Conservation (phyloP, 257 asterid species). For the Anisodus acutangulus region DNA sequence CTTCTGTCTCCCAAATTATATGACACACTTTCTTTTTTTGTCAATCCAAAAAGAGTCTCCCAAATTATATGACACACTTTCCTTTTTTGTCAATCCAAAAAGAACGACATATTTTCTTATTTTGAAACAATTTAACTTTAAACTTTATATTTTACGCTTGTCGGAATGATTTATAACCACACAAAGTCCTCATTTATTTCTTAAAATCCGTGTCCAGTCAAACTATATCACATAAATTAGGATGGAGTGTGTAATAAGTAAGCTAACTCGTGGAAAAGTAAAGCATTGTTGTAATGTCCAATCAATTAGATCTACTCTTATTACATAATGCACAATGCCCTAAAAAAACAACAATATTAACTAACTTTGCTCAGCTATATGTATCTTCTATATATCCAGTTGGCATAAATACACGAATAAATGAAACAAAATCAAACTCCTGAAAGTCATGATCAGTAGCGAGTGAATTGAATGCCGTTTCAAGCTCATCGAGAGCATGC, state of each 20-base stretch:
- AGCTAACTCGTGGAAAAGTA: not conserved
- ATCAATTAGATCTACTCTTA: not conserved
- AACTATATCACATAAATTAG: no score
- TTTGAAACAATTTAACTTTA: no score
- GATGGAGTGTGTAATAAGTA: constrained; percentile 23
- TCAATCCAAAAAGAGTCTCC: no score
- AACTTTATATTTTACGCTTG: no score
- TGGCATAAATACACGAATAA: not conserved
- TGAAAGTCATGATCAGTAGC: constrained; percentile 67
- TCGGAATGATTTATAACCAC: no score
- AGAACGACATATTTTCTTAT: no score
- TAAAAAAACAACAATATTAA: not conserved
- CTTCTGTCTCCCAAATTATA: no score
- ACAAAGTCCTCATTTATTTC: no score
- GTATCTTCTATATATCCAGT: not conserved
- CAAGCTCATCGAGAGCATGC: constrained; percentile 90
- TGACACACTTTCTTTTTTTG: no score
- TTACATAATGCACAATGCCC: not conserved
- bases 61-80: no score
- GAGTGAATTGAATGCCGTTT: constrained; percentile 69
- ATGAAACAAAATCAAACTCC: constrained; percentile 46
- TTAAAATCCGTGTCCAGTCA: no score
- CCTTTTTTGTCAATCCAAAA: no score
- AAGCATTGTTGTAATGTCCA: not conserved
- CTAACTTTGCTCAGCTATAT: not conserved